Conservation (phyloP, 2,329 filamentous ascomycete species). For the Cladosporium cucumerinum region DNA sequence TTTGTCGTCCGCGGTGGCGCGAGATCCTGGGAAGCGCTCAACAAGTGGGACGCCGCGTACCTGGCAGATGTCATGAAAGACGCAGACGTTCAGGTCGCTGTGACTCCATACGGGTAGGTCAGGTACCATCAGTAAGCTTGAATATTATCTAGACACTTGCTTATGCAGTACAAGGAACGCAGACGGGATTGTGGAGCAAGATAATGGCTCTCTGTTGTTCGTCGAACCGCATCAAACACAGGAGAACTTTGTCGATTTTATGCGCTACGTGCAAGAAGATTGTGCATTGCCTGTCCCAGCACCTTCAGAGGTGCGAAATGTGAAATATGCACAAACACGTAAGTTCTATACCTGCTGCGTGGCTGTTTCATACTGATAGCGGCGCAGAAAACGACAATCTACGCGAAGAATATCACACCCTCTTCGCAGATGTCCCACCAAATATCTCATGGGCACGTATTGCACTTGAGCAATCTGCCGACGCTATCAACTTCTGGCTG, state of each 20-base stretch:
- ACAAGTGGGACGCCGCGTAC: slow-evolving; percentile 61
- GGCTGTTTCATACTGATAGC: background rate
- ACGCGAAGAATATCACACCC: slow-evolving; percentile 63
- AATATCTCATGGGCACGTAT: slow-evolving; percentile 70
- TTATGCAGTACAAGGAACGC: slow-evolving; percentile 49
- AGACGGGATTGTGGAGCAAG: slow-evolving; percentile 61
- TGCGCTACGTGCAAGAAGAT: slow-evolving; percentile 58
- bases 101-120: slow-evolving; percentile 67
- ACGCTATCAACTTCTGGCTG: slow-evolving; percentile 81
- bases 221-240: slow-evolving; percentile 69
- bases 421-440: slow-evolving; percentile 61
- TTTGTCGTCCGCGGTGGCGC: slow-evolving; percentile 68
- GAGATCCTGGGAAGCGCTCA: slow-evolving; percentile 59
- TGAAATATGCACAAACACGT: slow-evolving; percentile 75
- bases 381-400: slow-evolving; percentile 73
- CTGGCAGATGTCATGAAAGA: slow-evolving; percentile 55
- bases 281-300: background rate
- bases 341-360: slow-evolving; percentile 29
- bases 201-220: slow-evolving; percentile 52
- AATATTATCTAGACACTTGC: background rate
- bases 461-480: slow-evolving; percentile 63
- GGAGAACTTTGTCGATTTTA: slow-evolving; percentile 60
- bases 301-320: slow-evolving; percentile 26
- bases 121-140: slow-evolving; percentile 28
- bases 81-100: slow-evolving; percentile 67